These are phyloP conservation scores for Vaccinium macrocarpon DNA, from an alignment of 148 eudicot species.

Conservation along the genomic window DNA sequence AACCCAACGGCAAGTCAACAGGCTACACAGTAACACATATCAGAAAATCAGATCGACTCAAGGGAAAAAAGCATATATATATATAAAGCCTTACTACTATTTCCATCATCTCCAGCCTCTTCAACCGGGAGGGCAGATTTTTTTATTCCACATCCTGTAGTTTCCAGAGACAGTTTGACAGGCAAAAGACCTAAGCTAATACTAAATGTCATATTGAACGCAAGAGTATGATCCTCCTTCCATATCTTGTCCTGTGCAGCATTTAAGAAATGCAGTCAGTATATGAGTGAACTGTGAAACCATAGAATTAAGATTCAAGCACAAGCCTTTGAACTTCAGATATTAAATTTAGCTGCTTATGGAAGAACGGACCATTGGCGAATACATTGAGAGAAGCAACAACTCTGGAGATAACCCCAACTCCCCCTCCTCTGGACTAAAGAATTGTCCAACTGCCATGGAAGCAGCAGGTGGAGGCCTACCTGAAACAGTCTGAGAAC, in stretches of 20 bases:
- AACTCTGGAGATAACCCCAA: conserved; percentile 44
- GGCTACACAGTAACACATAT: not conserved
- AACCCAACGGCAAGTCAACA: not conserved
- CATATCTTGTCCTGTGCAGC: conserved; percentile 57
- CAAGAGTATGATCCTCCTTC: conserved; percentile 91
- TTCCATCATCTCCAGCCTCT: conserved; percentile 66
- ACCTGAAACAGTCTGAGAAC: conserved; percentile 79
- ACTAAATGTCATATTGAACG: conserved; percentile 63
- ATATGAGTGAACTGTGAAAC: conserved; percentile 21
- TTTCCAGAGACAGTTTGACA: conserved; percentile 56
- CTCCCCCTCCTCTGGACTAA: conserved; percentile 59
- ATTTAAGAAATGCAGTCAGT: conserved; percentile 14
- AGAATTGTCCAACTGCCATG: conserved; percentile 98
- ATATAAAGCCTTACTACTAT: conserved; percentile 49
- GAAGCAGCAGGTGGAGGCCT: conserved; percentile 98
- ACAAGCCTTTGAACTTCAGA: not conserved
- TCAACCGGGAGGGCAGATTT: conserved; percentile 61
- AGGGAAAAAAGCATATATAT: not conserved
- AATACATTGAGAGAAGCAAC: conserved; percentile 54
- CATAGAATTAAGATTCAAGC: not conserved
- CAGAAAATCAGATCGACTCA: not conserved
- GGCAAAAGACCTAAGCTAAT: conserved; percentile 93
- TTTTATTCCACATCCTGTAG: conserved; percentile 90
- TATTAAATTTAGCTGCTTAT: conserved; percentile 8
- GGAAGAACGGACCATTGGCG: conserved; percentile 48